These are phyloP conservation scores for Schrenkiella parvula DNA, from an alignment of 345 rosid species.

Conservation along the genomic window DNA sequence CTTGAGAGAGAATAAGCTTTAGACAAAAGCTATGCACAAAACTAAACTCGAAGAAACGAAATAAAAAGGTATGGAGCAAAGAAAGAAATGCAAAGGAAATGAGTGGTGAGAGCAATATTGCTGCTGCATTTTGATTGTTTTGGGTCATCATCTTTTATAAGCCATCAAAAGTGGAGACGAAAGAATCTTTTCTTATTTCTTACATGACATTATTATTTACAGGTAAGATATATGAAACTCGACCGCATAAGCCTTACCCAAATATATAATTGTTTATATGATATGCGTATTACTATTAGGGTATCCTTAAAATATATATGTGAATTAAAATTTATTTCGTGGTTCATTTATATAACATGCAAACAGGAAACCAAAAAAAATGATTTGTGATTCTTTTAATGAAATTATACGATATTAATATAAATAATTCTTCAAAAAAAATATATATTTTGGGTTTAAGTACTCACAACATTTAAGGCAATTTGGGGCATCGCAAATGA, in stretches of 20 bases:
- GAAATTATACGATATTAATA: background rate
- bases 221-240: constrained; percentile 13
- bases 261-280: background rate
- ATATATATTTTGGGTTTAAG: background rate
- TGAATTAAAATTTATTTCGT: background rate
- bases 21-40: background rate
- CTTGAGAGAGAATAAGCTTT: background rate
- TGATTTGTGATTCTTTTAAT: background rate
- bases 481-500: no score
- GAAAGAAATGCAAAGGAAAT: constrained; percentile 17
- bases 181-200: constrained; percentile 19
- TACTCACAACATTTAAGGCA: background rate
- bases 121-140: constrained; percentile 32
- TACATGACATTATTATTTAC: background rate
- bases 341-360: background rate
- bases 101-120: constrained; percentile 24
- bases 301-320: background rate
- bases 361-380: no score
- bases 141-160: constrained; percentile 31
- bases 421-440: background rate
- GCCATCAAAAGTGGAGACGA: constrained; percentile 22
- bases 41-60: background rate
- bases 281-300: background rate
- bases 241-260: background rate
- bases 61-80: background rate